Conservation (phyloP, 2,329 filamentous ascomycete genomes). For the Gnomoniopsis smithogilvyi region DNA sequence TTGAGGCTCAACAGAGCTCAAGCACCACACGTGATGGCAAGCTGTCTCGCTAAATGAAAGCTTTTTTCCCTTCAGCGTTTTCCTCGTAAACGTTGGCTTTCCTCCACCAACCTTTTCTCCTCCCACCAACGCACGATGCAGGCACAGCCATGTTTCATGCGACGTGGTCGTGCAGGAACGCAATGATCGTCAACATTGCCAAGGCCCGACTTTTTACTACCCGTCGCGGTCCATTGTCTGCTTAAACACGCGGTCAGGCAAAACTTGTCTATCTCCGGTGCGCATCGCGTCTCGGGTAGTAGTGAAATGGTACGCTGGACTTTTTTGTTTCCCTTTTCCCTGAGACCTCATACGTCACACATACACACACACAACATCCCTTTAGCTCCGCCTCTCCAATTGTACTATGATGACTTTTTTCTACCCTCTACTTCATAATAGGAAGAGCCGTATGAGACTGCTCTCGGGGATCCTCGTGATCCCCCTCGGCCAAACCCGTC, state of each 20-base stretch:
- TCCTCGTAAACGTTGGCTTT: background rate
- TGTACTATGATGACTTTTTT: conserved; percentile 33
- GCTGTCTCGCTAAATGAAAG: background rate
- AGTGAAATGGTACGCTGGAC: conserved; percentile 2
- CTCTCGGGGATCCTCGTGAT: conserved; percentile 20
- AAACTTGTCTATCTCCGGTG: background rate
- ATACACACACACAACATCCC: background rate
- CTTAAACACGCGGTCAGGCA: background rate
- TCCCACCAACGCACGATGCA: conserved; percentile 5
- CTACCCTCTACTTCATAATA: conserved; percentile 31
- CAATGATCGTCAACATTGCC: background rate
- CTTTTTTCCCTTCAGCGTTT: conserved; percentile 1
- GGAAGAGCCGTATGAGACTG: conserved; percentile 42
- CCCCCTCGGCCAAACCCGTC: conserved; percentile 13
- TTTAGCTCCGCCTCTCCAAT: background rate
- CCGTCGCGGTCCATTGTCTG: background rate
- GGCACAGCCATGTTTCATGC: conserved; percentile 15
- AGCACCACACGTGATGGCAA: conserved; percentile 13
- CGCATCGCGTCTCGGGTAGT: background rate
- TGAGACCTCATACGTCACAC: background rate
- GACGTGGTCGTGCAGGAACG: conserved; percentile 7
- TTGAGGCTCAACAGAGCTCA: conserved; percentile 14
- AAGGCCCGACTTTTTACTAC: background rate
- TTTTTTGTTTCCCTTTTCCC: background rate
- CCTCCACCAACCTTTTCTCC: background rate